A percentile compares a stretch with the other conserved stretches of the same genome.
phyloP scores from a whole-genome alignment of 257 asterid species.

The Craterostigma plantagineum region DNA sequence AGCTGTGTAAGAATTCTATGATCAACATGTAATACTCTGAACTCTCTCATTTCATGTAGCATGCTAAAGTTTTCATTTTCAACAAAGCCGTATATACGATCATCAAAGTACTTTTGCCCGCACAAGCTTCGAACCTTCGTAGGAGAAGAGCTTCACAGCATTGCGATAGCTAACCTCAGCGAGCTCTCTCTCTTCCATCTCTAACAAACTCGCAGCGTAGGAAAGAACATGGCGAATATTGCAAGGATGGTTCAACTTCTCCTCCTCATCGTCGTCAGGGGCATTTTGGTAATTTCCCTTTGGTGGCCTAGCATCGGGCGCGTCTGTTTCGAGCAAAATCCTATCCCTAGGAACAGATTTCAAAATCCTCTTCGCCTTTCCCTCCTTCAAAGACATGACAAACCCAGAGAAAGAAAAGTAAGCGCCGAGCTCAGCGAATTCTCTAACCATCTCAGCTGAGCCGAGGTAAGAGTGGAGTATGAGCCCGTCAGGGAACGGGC shows the following conservation, averaged over 20 bases:
- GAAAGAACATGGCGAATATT: slow-evolving; percentile 66
- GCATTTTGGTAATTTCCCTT: slow-evolving; percentile 10
- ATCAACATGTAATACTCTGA: too few species aligned
- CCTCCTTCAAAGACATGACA: slow-evolving; percentile 73
- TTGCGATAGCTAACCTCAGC: slow-evolving; percentile 57
- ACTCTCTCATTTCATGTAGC: not conserved
- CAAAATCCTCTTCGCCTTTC: slow-evolving; percentile 80
- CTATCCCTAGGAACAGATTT: slow-evolving; percentile 58
- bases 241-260: slow-evolving; percentile 64
- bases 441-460: slow-evolving; percentile 93
- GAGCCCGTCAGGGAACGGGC: slow-evolving; percentile 79
- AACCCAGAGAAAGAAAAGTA: slow-evolving; percentile 92
- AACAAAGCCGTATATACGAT: not conserved
- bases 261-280: slow-evolving; percentile 12
- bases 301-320: slow-evolving; percentile 76
- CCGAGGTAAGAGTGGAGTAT: slow-evolving; percentile 82
- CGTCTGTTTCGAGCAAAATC: slow-evolving; percentile 91
- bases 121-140: slow-evolving; percentile 57
- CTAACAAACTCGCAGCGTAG: slow-evolving; percentile 48
- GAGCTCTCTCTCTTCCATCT: slow-evolving; percentile 39
- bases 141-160: slow-evolving; percentile 56
- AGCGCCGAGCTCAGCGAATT: slow-evolving; percentile 58
- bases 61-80: not conserved
- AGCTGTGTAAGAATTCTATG: too few species aligned
- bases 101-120: slow-evolving; percentile 3